phyloP scores from a whole-genome alignment of 106 monocot genomes.

The Allium fistulosum region DNA sequence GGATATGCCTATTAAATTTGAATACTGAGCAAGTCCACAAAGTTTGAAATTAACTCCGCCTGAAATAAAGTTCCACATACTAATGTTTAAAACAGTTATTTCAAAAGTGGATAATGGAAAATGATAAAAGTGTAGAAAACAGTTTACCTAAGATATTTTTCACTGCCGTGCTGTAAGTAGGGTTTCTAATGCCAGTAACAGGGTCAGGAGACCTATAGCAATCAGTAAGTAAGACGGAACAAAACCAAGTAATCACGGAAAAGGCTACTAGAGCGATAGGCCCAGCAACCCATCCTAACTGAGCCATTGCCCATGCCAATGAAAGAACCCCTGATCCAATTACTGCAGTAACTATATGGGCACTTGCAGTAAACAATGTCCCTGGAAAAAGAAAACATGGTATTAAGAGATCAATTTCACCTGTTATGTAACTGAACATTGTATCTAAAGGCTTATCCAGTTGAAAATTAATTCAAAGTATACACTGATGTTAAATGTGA shows the following conservation, averaged over 20 bases:
- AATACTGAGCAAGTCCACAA: constrained; percentile 54
- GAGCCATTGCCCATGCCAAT: constrained; percentile 14
- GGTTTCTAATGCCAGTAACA: constrained; percentile 21
- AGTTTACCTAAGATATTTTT: constrained; percentile 23
- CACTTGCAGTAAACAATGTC: constrained; percentile 22
- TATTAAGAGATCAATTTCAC: background rate
- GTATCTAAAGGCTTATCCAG: background rate
- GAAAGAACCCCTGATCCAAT: constrained; percentile 29
- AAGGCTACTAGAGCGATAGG: constrained; percentile 8
- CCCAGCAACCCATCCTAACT: constrained; percentile 25
- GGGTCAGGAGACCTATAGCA: constrained; percentile 24
- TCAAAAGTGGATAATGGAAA: background rate
- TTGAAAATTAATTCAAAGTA: too few relatives aligned
- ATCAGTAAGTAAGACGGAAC: constrained; percentile 16
- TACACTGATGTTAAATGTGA: too few relatives aligned
- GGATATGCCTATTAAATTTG: constrained; percentile 54
- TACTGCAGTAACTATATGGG: constrained; percentile 34
- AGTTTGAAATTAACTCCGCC: constrained; percentile 28
- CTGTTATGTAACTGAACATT: background rate
- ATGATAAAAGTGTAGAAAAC: background rate
- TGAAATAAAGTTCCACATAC: constrained; percentile 4
- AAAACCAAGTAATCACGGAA: constrained; percentile 26
- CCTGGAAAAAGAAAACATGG: constrained; percentile 1
- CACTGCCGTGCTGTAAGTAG: constrained; percentile 22
- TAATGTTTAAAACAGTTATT: background rate